Conservation (phyloP, 495 filamentous ascomycete species). For the Penicillium soppii region DNA sequence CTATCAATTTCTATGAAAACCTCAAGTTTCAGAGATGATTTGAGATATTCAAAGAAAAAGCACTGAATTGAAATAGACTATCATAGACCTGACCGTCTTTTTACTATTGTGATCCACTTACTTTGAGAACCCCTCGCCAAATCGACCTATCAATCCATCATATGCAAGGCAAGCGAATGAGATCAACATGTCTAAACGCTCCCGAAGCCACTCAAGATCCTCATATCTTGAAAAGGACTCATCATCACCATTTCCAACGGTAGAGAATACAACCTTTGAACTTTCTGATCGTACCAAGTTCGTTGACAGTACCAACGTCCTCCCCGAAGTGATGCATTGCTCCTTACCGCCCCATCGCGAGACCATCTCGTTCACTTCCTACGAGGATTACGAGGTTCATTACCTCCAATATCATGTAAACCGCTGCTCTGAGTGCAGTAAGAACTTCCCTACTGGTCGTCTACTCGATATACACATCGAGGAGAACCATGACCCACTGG, state of each 20-base stretch:
- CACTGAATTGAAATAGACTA: not conserved
- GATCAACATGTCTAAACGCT: constrained; percentile 59
- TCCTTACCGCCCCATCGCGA: constrained; percentile 75
- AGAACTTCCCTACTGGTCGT: constrained; percentile 70
- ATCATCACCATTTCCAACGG: constrained; percentile 24
- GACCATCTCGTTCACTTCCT: constrained; percentile 65
- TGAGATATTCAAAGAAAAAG: not conserved
- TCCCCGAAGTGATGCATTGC: constrained; percentile 63
- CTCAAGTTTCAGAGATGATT: too few species aligned
- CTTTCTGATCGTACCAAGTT: constrained; percentile 26
- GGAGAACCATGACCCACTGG: constrained; percentile 86
- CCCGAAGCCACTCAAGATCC: constrained; percentile 49
- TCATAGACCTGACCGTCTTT: not conserved
- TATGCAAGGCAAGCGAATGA: constrained; percentile 6
- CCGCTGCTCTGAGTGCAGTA: constrained; percentile 77
- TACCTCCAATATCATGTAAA: constrained; percentile 80
- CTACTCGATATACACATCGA: constrained; percentile 83
- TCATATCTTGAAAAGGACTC: constrained; percentile 18
- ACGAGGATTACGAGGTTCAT: constrained; percentile 84
- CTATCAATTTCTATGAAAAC: not conserved
- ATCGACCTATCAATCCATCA: constrained; percentile 18
- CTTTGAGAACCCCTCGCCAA: constrained; percentile 26
- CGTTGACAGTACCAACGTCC: constrained; percentile 17
- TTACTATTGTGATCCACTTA: not conserved
- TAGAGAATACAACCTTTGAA: constrained; percentile 17